These are phyloP conservation scores for Aspergillus affinis DNA, from an alignment of 495 filamentous ascomycete species.

Conservation along the genomic window DNA sequence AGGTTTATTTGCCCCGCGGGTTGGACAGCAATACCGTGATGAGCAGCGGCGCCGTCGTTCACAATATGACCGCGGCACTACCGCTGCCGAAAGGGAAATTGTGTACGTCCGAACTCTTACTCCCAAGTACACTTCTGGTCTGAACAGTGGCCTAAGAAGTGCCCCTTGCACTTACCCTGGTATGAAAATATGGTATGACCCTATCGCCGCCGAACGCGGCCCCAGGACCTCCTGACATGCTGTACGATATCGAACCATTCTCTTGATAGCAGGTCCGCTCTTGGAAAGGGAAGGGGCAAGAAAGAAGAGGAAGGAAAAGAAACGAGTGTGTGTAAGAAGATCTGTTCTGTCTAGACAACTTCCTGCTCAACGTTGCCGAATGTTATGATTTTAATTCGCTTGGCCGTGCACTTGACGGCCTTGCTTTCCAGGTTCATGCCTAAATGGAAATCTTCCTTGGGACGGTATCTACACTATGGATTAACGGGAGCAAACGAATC, in stretches of 20 bases:
- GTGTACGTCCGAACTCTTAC: constrained; percentile 27
- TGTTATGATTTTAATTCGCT: not conserved
- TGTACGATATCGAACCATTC: not conserved
- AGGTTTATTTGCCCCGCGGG: constrained; percentile 70
- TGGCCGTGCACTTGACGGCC: not conserved
- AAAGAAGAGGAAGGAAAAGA: constrained; percentile 1
- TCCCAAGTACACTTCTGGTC: constrained; percentile 18
- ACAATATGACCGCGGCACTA: constrained; percentile 68
- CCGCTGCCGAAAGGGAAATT: constrained; percentile 31
- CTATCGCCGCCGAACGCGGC: constrained; percentile 15
- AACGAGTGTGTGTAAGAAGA: constrained; percentile 42
- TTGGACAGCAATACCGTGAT: constrained; percentile 70
- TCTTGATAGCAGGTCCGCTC: not conserved
- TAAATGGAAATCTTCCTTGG: constrained; percentile 16
- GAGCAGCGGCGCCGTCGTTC: constrained; percentile 76
- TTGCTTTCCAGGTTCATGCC: constrained; percentile 16
- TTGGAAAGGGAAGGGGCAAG: not conserved
- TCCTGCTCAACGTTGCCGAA: not conserved
- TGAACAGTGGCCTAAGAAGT: constrained; percentile 22
- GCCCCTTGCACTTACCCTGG: constrained; percentile 30
- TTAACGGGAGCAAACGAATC: constrained; percentile 18
- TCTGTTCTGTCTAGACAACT: not conserved
- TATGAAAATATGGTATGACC: constrained; percentile 29
- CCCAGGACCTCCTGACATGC: constrained; percentile 25
- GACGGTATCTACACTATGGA: constrained; percentile 16